Conservation (phyloP, 805 yeast genomes). For the Ogataea parapolymorpha region DNA sequence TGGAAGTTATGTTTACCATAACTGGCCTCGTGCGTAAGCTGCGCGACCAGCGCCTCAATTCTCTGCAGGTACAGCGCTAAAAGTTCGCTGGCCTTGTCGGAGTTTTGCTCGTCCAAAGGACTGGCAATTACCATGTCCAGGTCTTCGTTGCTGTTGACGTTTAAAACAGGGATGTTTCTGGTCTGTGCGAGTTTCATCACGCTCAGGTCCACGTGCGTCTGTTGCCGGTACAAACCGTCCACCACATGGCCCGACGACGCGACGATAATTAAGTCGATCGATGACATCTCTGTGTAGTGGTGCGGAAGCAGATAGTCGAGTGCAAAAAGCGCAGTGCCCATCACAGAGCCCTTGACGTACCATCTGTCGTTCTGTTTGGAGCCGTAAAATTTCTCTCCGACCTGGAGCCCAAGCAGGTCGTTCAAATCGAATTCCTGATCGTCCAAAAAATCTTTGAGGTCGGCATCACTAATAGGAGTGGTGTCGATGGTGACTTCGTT, state of each 20-base stretch:
- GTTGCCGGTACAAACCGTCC: conserved; percentile 34
- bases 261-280: conserved; percentile 43
- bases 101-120: conserved; percentile 11
- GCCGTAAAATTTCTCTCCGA: conserved; percentile 22
- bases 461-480: conserved; percentile 11
- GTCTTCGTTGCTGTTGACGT: conserved; percentile 15
- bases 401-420: conserved; percentile 11
- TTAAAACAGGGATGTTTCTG: conserved; percentile 25
- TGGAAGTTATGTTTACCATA: conserved; percentile 22
- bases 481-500: conserved; percentile 15
- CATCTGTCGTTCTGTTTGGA: conserved; percentile 30
- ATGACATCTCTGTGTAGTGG: conserved; percentile 32
- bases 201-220: conserved; percentile 13
- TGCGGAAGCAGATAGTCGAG: conserved; percentile 41
- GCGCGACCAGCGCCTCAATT: conserved; percentile 12
- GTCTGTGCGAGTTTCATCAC: conserved; percentile 21
- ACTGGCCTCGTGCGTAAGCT: conserved; percentile 2
- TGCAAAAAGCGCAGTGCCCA: conserved; percentile 41
- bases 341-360: conserved; percentile 48
- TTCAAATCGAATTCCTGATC: conserved; percentile 6
- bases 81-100: conserved; percentile 11
- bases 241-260: conserved; percentile 48
- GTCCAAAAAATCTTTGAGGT: conserved; percentile 7
- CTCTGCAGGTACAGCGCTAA: conserved; percentile 13
- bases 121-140: conserved; percentile 2